Evolutionary conservation across 345 rosid genomes (phyloP).

Genomic region (Eucalyptus shirleyi): DNA sequence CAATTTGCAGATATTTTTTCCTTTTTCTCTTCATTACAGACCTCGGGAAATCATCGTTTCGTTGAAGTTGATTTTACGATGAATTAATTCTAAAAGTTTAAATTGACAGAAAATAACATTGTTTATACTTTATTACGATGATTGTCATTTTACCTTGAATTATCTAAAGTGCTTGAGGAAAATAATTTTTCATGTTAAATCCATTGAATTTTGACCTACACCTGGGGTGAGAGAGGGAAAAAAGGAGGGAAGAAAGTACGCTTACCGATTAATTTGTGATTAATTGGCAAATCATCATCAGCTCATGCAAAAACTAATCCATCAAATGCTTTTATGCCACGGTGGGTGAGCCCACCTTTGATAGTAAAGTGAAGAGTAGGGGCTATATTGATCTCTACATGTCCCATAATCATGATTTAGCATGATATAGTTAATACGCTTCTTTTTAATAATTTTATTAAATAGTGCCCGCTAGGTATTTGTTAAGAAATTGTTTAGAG

Average conservation of each 20-base stretch:
- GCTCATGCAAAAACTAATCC: neutral
- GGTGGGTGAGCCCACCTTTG: neutral
- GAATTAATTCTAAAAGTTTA: neutral
- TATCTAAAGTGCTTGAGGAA: neutral
- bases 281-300: neutral
- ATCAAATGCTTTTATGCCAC: neutral
- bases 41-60: rapidly evolving
- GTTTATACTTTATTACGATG: neutral
- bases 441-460: neutral
- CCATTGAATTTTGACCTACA: neutral
- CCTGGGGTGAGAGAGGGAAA: neutral
- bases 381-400: neutral
- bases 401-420: neutral
- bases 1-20: neutral
- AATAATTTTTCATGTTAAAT: neutral
- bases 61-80: neutral
- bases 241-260: neutral
- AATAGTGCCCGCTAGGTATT: neutral
- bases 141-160: neutral
- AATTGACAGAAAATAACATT: neutral
- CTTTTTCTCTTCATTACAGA: neutral
- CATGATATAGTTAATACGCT: neutral
- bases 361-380: neutral
- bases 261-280: neutral
- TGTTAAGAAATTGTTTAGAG: neutral